Base-by-base conservation (phyloP, 257 asterid genomes). In the Anisodus acutangulus region DNA sequence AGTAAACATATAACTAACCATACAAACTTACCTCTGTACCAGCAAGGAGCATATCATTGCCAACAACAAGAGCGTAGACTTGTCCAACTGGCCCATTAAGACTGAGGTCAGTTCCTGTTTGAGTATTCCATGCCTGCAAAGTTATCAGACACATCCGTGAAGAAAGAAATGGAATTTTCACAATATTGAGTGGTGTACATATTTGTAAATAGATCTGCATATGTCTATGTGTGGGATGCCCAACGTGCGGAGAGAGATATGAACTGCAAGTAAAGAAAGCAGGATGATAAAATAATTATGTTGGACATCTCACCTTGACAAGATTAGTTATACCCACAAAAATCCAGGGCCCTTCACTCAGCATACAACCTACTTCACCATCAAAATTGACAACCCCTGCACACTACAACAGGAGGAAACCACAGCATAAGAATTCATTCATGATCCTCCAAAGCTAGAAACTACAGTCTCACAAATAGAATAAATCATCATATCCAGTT, bases 261-360 rank as follows among this genome's bases (percentile, higher is more conserved):
- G 59, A 72, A 72, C 59, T 47, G 59, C 41, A 16, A 72, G 59
- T 71, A 13, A 59, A 78, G 6, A 54, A 15, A 16, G 51, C 71
- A 54, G 57, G 43, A 60, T 31, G 69, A 47, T 76, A 43, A 55
- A 64, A 51, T 26, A 64, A 35, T 62, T 58, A 60, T 60, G 81
- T 51, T 51, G 43, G 63, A 26, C 22, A 84, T 82, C 89, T 87
- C 90, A 95, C 99, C 97, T 91, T 95, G 84, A 97, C 98, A 80
- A 93, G 94, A 90, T 93, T 92, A 53, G 97, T 87, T 79, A 95
- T 86, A 81, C 99, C 99, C 71, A 95, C 93, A 62, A 97, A 97
- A 58, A 97, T 89, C 99, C 99, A 96, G 39, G 99, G 94, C 71
- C 99, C 99, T 92, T 96, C 99, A 90, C 98, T 93, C 59, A 93